Base-by-base conservation (phyloP, 1,139 yeast species). In the Yamadazyma pseudoaaseri region DNA sequence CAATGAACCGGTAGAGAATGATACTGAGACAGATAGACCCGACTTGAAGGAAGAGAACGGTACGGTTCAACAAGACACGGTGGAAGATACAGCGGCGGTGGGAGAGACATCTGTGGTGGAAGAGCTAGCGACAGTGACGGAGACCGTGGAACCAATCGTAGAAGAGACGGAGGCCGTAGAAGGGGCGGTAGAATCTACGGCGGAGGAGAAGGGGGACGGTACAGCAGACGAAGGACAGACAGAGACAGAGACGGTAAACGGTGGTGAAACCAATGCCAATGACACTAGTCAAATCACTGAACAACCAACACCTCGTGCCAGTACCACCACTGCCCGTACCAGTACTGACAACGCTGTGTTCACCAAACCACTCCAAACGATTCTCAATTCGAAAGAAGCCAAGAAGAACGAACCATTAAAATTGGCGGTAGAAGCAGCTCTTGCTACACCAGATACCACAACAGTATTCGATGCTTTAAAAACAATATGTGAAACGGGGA, bases 401-500 rank as follows among this genome's bases (percentile, higher is more conserved):
- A 69, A 66, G 43, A 69, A 69, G 44, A 62, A 66, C 37, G 65
- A 61, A 17, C 42, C 44, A 7, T 50, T 69, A 34, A 62, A 54
- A 37, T 38, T 35, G 4, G 47, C 63, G 5, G 53, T 65, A 5
- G 66, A 66, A 40, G 58, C 52, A 23, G 72, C 72, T 2, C 52
- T 67, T 29, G 54, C 47, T 13, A 47, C 63, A 2, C 51, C 58
- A 33, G 63, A 65, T 34, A 62, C 72, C 10, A 62, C 57, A 33
- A 45, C 63, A 14, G 52, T 70, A 14, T 69, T 68, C 41, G 60
- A 62, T 7, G 65, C 74, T 1, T 58, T 70, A 44, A 65, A 67
- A 38, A 52, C 60, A n/a, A 52, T 61, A 11, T 68, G 74, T 43
- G 68, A 64, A 40, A 50, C 52, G 9, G 49, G 63, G 1, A 57